Percentiles rank a stretch among this genome's conserved stretches.
These are phyloP conservation scores for Colletotrichum truncatum DNA, from an alignment of 2,329 filamentous ascomycete genomes.

Conservation along the genomic window DNA sequence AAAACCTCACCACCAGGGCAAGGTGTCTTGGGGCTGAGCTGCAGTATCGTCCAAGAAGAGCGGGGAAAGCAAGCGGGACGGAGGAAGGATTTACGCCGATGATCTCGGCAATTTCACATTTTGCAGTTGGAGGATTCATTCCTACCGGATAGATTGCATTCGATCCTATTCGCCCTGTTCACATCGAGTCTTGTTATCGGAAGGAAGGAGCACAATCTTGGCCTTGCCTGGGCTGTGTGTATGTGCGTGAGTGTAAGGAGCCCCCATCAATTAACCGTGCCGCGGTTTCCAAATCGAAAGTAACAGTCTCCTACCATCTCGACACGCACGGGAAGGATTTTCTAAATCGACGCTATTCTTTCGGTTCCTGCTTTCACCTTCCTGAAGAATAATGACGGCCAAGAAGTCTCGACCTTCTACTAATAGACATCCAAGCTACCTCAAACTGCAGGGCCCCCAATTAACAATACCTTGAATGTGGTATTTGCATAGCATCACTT, in stretches of 20 bases:
- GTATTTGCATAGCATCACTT: not conserved
- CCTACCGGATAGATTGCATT: not conserved
- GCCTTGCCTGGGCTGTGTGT: too few species aligned
- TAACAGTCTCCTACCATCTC: too few species aligned
- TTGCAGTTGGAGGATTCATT: not conserved
- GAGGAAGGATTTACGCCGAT: not conserved
- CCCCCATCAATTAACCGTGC: too few species aligned
- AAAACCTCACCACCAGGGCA: not conserved
- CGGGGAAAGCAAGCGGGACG: constrained; percentile 6
- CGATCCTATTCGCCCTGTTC: not conserved
- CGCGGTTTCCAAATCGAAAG: too few species aligned
- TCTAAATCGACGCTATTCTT: not conserved
- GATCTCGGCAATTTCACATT: constrained; percentile 10
- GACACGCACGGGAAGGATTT: not conserved
- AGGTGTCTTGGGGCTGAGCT: constrained; percentile 8
- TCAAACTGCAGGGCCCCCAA: too few species aligned
- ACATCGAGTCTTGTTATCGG: too few species aligned
- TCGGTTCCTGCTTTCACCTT: not conserved
- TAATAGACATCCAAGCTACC: too few species aligned
- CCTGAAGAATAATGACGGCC: not conserved
- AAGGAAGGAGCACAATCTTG: not conserved
- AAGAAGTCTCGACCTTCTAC: too few species aligned
- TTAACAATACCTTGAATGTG: not conserved
- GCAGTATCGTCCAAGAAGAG: not conserved
- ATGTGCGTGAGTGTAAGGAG: too few species aligned